A percentile compares a stretch with the other conserved stretches of the same genome.
phyloP scores from a whole-genome alignment of 1,284 basidiomycete species.

The Irpex sp. region DNA sequence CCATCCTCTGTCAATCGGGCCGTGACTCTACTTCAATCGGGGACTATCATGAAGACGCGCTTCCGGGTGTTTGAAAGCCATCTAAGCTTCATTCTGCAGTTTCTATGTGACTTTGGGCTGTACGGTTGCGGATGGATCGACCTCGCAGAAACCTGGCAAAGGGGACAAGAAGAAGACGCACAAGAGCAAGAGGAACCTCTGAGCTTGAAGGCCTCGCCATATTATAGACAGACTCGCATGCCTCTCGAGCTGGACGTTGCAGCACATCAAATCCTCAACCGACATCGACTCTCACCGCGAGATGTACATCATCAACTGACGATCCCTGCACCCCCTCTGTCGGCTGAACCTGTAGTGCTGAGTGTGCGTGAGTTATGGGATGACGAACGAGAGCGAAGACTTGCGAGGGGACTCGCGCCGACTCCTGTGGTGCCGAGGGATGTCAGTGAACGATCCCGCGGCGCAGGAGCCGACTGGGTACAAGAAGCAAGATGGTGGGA shows the following conservation, averaged over 20 bases:
- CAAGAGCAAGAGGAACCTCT: slow-evolving; percentile 10
- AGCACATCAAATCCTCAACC: slow-evolving; percentile 85
- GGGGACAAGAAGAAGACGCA: slow-evolving; percentile 30
- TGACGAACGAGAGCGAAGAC: slow-evolving; percentile 78
- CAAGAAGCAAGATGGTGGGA: slow-evolving; percentile 71
- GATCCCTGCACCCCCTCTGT: slow-evolving; percentile 47
- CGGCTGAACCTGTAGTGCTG: slow-evolving; percentile 78
- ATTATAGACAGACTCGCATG: slow-evolving; percentile 68
- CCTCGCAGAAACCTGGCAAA: slow-evolving; percentile 54
- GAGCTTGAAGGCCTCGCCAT: slow-evolving; percentile 35
- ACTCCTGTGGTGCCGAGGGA: slow-evolving; percentile 68
- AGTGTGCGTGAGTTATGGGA: slow-evolving; percentile 95
- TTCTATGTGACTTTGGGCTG: slow-evolving; percentile 93
- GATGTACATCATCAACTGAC: slow-evolving; percentile 73
- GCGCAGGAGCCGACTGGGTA: slow-evolving; percentile 60
- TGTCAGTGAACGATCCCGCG: slow-evolving; percentile 55
- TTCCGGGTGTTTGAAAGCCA: slow-evolving; percentile 89
- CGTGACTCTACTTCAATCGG: slow-evolving; percentile 75
- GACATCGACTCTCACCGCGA: slow-evolving; percentile 62
- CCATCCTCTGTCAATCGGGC: slow-evolving; percentile 68
- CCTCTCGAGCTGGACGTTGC: slow-evolving; percentile 83
- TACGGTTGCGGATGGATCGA: slow-evolving; percentile 94
- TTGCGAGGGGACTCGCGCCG: slow-evolving; percentile 60
- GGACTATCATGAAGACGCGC: slow-evolving; percentile 74
- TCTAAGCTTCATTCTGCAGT: slow-evolving; percentile 86